Evolutionary conservation across 2,329 filamentous ascomycete genomes (phyloP), one percentile per base, ranked within the genome.

Genomic region (Epichloe coenophiala): DNA sequence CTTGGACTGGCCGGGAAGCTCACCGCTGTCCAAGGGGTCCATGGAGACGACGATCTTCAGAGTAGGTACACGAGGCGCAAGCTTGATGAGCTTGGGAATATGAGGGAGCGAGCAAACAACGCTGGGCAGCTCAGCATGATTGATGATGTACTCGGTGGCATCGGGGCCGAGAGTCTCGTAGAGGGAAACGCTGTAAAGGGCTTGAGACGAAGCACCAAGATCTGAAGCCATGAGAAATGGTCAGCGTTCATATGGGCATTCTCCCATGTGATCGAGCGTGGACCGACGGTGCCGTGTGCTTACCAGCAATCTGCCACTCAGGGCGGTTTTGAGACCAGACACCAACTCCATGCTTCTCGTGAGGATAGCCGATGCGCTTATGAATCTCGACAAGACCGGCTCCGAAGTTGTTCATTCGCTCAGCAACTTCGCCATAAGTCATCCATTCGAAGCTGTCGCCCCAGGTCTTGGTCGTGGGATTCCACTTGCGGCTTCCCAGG

Each of bases 131-230:
- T 83, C 77, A 50, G 88, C 81, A 65, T 97, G 91, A 68, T 94
- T 94, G 71, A 97, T 85, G 67, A 98, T 96, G 71, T 87, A 97
- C 70, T 97, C 89, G 51, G 87, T 90, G 2, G 90, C 81, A 58
- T 95, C 88, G 12, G 91, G 84, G 9, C 91, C 91, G 5, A 98
- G 79, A 12, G 91, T 96, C 68, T 97, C 93, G 72, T 98, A 98
- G 47, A 98, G 83, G 5, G 91, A 95, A 50, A 98, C 89, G 21
- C 85, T 87, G 69, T 77, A 97, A 33, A 97, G 79, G 7, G 84
- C 80, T 67, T 97, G 93, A 12, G 89, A 93, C 70, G 87, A 81
- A 64, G 86, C 83, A 39, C 81, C 93, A 62, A 97, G 72, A 73
- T 97, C 91, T 88, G 52, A 3, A 19, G 37, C 13, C 21, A n/a